A percentile compares a stretch with the other conserved stretches of the same genome.
These are phyloP conservation scores for Exophiala oligosperma DNA, from an alignment of 2,329 filamentous ascomycete species.

Conservation along the genomic window DNA sequence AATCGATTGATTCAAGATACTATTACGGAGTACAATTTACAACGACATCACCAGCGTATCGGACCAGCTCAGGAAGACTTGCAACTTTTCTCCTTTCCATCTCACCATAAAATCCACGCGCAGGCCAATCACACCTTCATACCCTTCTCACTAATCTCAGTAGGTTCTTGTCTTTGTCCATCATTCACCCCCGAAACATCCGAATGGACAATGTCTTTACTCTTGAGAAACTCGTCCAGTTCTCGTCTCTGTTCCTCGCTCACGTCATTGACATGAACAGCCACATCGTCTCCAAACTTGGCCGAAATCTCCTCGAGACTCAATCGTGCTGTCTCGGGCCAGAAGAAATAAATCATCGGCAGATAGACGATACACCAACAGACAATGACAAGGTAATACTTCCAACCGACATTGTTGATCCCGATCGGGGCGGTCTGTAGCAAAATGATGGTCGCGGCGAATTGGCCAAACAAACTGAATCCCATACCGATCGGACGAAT, in stretches of 20 bases:
- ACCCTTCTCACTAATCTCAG: conserved; percentile 9
- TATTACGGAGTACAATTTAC: too few species aligned
- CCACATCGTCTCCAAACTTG: conserved; percentile 54
- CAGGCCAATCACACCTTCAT: neutral
- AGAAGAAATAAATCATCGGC: conserved; percentile 39
- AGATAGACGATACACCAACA: conserved; percentile 39
- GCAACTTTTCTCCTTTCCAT: neutral
- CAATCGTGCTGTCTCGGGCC: conserved; percentile 39
- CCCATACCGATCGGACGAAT: conserved; percentile 55
- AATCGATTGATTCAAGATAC: too few species aligned
- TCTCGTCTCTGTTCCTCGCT: conserved; percentile 38
- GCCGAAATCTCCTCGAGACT: conserved; percentile 49
- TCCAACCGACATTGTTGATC: conserved; percentile 48
- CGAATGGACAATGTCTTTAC: conserved; percentile 15
- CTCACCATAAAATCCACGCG: neutral
- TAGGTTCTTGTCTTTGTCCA: neutral
- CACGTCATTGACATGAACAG: conserved; percentile 46
- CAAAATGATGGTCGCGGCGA: conserved; percentile 50
- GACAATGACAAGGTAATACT: conserved; percentile 47
- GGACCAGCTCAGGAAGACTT: neutral
- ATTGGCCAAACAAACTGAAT: conserved; percentile 53
- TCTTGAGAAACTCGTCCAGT: conserved; percentile 21
- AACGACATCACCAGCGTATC: too few species aligned
- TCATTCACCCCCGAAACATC: neutral
- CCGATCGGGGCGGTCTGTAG: conserved; percentile 47